Base-by-base conservation (phyloP, 1,284 basidiomycete genomes). In the Pseudomicrostroma phylloplanum region DNA sequence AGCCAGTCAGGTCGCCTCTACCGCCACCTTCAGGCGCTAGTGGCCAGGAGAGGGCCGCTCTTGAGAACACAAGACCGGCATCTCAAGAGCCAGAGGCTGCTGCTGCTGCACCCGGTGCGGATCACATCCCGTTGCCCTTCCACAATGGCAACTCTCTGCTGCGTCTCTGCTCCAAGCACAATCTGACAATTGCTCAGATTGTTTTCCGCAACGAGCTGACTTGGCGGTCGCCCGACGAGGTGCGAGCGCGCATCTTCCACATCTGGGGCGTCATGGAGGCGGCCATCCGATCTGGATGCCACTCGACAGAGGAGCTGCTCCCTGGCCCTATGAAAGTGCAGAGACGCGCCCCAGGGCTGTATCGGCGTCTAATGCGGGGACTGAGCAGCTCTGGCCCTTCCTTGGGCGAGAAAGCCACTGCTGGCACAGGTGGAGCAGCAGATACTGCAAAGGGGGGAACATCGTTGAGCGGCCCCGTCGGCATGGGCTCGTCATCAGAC, bases 251-350 rank as follows among this genome's bases (percentile, higher is more conserved):
- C 49, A 46, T 58, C 54, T 60, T 64, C 64, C 66, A 65, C 60
- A 92, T 96, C 59, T 96, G 92, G 92, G 77, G 82, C 56, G 89
- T 92, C 1, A 96, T 96, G 93, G 92, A 96, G 78, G 86, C 88
- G 62, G 94, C 91, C 76, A 96, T 96, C 67, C 88, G 88, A 21
- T 85, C 85, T 1, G 92, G 92, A 25, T 91, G 96, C 17, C 88
- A 89, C 9, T 85, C 89, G 0, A 82, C 84, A 0, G 90, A 94
- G 68, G 83, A 83, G 51, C 85, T 85, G 17, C 84, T 97, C 6
- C 94, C 94, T 0, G 93, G 94, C 21, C 85, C 91, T 11, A 81
- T 97, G 40, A 63, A 62, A 4, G 67, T 77, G 56, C 59, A 67
- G 55, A 53, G 76, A 23, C 59, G 76, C 2, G 76, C 76, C 2